phyloP scores from a whole-genome alignment of 163 green algal species.

The Scenedesmus sp. region DNA sequence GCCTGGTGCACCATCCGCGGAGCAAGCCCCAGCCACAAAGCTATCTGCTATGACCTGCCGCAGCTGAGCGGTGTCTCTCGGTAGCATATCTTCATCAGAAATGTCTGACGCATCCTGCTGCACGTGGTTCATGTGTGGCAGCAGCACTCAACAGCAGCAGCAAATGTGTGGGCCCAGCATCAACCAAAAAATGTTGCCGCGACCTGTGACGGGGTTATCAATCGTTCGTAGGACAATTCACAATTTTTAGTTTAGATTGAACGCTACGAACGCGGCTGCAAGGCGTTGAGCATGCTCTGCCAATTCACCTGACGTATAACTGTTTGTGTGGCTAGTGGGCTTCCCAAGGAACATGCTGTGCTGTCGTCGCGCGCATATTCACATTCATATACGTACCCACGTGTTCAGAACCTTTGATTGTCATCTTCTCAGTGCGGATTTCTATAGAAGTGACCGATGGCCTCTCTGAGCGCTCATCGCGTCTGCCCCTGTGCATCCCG shows the following conservation, averaged over 20 bases:
- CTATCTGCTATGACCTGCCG: not conserved
- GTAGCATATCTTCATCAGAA: not conserved
- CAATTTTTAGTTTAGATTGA: no score
- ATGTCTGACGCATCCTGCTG: not conserved
- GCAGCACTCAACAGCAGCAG: not conserved
- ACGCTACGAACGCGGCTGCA: not conserved
- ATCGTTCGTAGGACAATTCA: not conserved
- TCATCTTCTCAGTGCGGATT: no score
- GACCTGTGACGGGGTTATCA: not conserved
- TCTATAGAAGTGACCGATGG: not conserved
- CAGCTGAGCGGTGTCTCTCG: not conserved
- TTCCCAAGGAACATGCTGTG: not conserved
- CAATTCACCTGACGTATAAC: not conserved
- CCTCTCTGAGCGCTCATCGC: not conserved
- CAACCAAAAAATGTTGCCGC: not conserved
- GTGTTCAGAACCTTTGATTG: no score
- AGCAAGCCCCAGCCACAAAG: not conserved
- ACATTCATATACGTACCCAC: no score
- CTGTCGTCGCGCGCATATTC: not conserved
- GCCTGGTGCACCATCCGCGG: not conserved
- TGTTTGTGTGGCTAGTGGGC: slow-evolving; percentile 10
- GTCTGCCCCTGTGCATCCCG: not conserved
- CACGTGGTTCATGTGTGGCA: not conserved
- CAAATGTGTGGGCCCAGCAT: not conserved
- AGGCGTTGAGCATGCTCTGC: not conserved